phyloP scores from a whole-genome alignment of 106 monocot species.

The Acanthochlamys bracteata region DNA sequence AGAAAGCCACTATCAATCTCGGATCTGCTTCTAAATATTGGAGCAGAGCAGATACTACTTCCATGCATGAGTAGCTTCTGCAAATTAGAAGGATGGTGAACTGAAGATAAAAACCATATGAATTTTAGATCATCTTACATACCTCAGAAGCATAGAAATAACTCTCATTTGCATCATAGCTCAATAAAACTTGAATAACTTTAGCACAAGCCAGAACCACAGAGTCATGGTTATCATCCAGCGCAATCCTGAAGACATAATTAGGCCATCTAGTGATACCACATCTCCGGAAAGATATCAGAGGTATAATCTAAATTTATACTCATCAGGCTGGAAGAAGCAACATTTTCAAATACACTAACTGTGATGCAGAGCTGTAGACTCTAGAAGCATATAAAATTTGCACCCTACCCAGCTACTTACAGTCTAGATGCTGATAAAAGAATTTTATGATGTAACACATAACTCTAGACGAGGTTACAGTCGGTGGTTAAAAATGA shows the following conservation, averaged over 20 bases:
- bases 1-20: conserved; percentile 68
- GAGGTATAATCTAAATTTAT: too few species aligned
- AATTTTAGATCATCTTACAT: conserved; percentile 2
- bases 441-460: too few species aligned
- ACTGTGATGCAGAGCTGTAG: too few species aligned
- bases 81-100: conserved; percentile 5
- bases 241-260: conserved; percentile 55
- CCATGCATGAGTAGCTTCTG: conserved; percentile 52
- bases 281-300: too few species aligned
- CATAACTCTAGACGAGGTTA: too few species aligned
- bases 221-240: conserved; percentile 97
- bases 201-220: conserved; percentile 84
- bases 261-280: not conserved
- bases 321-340: too few species aligned
- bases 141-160: conserved; percentile 76
- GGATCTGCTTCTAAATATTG: conserved; percentile 77
- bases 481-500: too few species aligned
- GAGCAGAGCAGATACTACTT: conserved; percentile 60
- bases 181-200: conserved; percentile 56
- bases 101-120: not conserved
- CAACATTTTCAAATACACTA: too few species aligned
- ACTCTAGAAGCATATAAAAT: too few species aligned
- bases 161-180: conserved; percentile 71
- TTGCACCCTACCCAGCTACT: too few species aligned
- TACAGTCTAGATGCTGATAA: too few species aligned